These are phyloP conservation scores for Calocybe indica DNA, from an alignment of 768 basidiomycete genomes.

Conservation along the genomic window DNA sequence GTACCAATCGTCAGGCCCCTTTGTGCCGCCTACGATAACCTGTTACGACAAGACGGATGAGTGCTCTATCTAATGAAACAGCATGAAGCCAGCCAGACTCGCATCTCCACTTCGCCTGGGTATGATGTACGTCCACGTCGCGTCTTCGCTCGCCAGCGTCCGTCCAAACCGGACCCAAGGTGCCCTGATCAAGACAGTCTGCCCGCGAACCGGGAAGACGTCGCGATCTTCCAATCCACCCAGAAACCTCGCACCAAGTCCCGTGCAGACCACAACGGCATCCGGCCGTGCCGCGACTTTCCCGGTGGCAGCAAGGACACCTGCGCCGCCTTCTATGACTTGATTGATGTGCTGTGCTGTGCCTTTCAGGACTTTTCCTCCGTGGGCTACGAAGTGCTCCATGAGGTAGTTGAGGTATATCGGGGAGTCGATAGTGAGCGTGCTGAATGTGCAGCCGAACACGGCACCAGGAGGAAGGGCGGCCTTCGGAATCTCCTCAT, in stretches of 20 bases:
- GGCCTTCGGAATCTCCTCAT: conserved; percentile 24
- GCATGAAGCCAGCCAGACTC: conserved; percentile 3
- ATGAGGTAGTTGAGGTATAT: conserved; percentile 69
- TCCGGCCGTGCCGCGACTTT: conserved; percentile 27
- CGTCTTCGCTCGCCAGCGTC: conserved; percentile 33
- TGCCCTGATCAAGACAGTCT: conserved; percentile 72
- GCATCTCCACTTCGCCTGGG: conserved; percentile 56
- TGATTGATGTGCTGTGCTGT: conserved; percentile 66
- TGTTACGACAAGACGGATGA: conserved; percentile 8
- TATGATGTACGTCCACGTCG: conserved; percentile 57
- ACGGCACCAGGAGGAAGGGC: conserved; percentile 26
- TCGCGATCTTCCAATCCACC: conserved; percentile 76
- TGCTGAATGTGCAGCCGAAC: conserved; percentile 55
- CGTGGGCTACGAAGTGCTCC: conserved; percentile 51
- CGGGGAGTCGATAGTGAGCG: conserved; percentile 66
- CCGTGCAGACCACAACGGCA: conserved; percentile 66
- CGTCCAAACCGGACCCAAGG: conserved; percentile 58
- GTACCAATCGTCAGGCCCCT: conserved; percentile 56
- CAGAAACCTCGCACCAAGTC: conserved; percentile 67
- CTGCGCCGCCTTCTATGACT: conserved; percentile 55
- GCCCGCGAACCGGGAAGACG: conserved; percentile 77
- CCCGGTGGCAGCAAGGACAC: conserved; percentile 21
- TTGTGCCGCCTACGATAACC: conserved; percentile 61
- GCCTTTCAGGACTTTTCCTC: conserved; percentile 57
- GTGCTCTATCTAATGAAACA: no score